phyloP scores from a whole-genome alignment of 1,284 basidiomycete species.

The Ganoderma sinense region DNA sequence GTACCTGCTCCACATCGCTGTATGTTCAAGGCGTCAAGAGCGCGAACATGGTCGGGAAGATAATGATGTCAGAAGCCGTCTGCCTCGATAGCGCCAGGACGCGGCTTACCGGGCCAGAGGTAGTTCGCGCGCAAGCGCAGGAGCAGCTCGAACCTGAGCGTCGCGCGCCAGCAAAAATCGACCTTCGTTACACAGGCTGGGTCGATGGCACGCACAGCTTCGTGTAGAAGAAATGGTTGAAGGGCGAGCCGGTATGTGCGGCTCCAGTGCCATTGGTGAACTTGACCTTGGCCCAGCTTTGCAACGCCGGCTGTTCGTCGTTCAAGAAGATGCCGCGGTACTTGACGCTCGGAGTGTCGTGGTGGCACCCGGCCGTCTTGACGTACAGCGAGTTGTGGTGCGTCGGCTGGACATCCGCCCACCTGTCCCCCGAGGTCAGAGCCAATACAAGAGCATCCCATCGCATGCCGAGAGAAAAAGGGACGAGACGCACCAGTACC shows the following conservation, averaged over 20 bases:
- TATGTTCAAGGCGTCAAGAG: neutral
- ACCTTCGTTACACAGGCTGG: neutral
- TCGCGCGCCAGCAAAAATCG: slow-evolving; percentile 5
- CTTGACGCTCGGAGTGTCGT: slow-evolving; percentile 74
- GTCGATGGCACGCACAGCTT: slow-evolving; percentile 50
- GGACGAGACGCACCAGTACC: slow-evolving; percentile 56
- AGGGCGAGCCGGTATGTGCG: slow-evolving; percentile 56
- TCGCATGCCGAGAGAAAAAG: no score
- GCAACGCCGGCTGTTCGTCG: slow-evolving; percentile 46
- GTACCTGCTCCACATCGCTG: slow-evolving; percentile 33
- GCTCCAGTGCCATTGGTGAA: slow-evolving; percentile 72
- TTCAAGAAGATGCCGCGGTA: slow-evolving; percentile 72
- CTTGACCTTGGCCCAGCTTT: slow-evolving; percentile 67
- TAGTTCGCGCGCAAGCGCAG: slow-evolving; percentile 76
- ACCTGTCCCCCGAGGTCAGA: slow-evolving; percentile 48
- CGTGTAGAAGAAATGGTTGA: slow-evolving; percentile 72
- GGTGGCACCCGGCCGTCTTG: slow-evolving; percentile 57
- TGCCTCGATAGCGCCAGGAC: neutral
- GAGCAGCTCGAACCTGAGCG: slow-evolving; percentile 67
- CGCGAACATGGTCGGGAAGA: neutral
- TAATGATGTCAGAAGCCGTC: neutral
- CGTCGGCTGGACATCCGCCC: slow-evolving; percentile 72
- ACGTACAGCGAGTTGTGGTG: slow-evolving; percentile 59
- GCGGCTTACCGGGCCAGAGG: slow-evolving; percentile 58
- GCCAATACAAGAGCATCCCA: no score